Conservation (phyloP, 1,139 yeast genomes). For the Magnusiomyces suaveolens region DNA sequence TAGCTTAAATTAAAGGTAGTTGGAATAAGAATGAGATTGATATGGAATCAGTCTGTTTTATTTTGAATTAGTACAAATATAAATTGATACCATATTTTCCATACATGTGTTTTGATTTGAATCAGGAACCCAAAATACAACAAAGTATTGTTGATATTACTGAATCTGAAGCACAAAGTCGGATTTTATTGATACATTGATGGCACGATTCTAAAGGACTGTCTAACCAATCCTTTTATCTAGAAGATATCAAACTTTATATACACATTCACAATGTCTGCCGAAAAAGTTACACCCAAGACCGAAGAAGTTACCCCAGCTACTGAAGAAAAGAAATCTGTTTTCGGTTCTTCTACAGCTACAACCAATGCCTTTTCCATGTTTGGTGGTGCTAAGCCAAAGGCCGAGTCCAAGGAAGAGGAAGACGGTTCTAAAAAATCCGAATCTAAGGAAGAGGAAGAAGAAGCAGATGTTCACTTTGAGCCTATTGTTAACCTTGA, state of each 20-base stretch:
- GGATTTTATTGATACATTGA: too few species aligned
- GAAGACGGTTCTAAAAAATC: conserved; percentile 30
- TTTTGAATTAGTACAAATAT: too few species aligned
- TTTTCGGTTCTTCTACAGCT: conserved; percentile 33
- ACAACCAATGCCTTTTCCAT: conserved; percentile 67
- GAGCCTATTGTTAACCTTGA: conserved; percentile 94
- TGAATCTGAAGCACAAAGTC: too few species aligned
- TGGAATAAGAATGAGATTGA: too few species aligned
- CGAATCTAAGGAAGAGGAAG: conserved; percentile 48
- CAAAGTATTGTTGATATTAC: too few species aligned
- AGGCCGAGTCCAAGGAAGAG: conserved; percentile 41
- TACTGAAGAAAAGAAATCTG: conserved; percentile 16
- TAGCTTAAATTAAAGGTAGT: too few species aligned
- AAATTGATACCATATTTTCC: too few species aligned
- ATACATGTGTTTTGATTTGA: too few species aligned
- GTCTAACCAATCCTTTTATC: too few species aligned
- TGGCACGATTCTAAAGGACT: too few species aligned
- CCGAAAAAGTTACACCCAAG: conserved; percentile 17
- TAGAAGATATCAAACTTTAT: neutral
- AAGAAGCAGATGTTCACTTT: conserved; percentile 89
- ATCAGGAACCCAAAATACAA: too few species aligned
- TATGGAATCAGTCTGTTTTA: too few species aligned
- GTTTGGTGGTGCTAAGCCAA: conserved; percentile 79
- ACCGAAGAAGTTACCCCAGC: conserved; percentile 16
- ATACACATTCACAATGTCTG: conserved; percentile 14